Evolutionary conservation across 2,329 filamentous ascomycete species (phyloP), one percentile per base, ranked within the genome.

Genomic region (Atkinsonella texensis): DNA sequence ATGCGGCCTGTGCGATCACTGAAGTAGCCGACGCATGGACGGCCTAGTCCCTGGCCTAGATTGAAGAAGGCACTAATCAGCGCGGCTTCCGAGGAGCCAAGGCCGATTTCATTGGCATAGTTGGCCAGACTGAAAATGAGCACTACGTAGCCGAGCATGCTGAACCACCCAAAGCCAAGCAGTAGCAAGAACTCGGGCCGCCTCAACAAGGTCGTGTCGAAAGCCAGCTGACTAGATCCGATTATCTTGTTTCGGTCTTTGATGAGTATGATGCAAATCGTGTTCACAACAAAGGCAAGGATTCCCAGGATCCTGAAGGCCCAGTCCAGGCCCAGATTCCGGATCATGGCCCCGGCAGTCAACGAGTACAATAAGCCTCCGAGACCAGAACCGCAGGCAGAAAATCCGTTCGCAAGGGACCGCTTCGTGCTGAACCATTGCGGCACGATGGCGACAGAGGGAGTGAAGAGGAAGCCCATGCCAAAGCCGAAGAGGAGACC

Each of bases 401-500:
- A 72, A 17, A 87, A 73, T 1, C 84, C 81, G 55, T 85, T 88
- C 11, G 85, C 85, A 13, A 89, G 73, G 31, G 80, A 84, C 2
- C 85, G 76, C 28, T 74, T 75, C 33, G 78, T 81, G 10, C 73
- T 77, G 61, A 90, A 90, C 85, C 85, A 89, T 63, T 89, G 85
- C 2, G 85, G 78, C 0, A 85, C 73, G 11, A 89, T 77, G 35
- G 78, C 79, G 3, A 85, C 83, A 4, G 74, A 80, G 0, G 79
- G 79, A 0, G 85, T 84, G 62, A 89, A 91, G 10, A 84, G 70
- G 52, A 90, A 83, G 0, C 87, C 87, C 76, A 91, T 84, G 3
- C 86, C 87, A 20, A 84, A 65, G n/a, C 87, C 87, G 55, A 91
- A 90, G 50, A 81, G 79, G 2, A 90, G 61, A 4, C 87, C 87